These are phyloP conservation scores for Linum lewisii DNA, from an alignment of 345 rosid genomes.

Conservation along the genomic window DNA sequence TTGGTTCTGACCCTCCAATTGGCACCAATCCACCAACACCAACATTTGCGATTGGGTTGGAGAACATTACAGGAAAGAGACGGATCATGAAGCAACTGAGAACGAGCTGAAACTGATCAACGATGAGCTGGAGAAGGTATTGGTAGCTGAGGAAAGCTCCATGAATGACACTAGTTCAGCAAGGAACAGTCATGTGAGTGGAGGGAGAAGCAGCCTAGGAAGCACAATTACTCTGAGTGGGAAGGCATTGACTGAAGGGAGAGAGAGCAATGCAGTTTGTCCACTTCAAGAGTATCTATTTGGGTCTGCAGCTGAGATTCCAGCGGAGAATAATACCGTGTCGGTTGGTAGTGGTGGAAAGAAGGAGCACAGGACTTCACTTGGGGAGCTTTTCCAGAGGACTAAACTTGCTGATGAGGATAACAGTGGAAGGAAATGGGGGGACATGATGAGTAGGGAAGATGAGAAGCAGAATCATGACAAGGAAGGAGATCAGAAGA, in stretches of 20 bases:
- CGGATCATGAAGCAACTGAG: slow-evolving; percentile 47
- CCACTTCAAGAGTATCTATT: slow-evolving; percentile 74
- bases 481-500: slow-evolving; percentile 53
- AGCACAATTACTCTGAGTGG: slow-evolving; percentile 67
- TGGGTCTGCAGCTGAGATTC: slow-evolving; percentile 55
- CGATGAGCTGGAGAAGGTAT: slow-evolving; percentile 66
- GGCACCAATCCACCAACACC: slow-evolving; percentile 51
- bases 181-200: slow-evolving; percentile 59
- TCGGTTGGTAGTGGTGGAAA: slow-evolving; percentile 12
- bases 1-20: slow-evolving; percentile 50
- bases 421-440: slow-evolving; percentile 26
- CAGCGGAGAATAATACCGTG: slow-evolving; percentile 43
- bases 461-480: slow-evolving; percentile 17
- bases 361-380: slow-evolving; percentile 57
- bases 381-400: slow-evolving; percentile 71
- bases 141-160: slow-evolving; percentile 53
- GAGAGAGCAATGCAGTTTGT: slow-evolving; percentile 41
- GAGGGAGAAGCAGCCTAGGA: slow-evolving; percentile 68
- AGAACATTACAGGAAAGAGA: slow-evolving; percentile 53
- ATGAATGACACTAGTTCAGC: slow-evolving; percentile 51
- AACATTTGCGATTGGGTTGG: slow-evolving; percentile 49
- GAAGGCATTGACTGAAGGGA: slow-evolving; percentile 39
- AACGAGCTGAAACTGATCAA: slow-evolving; percentile 58
- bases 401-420: slow-evolving; percentile 44
- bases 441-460: slow-evolving; percentile 38